Base-by-base conservation (phyloP, 805 yeast species). In the Metschnikowia corniflorae region DNA sequence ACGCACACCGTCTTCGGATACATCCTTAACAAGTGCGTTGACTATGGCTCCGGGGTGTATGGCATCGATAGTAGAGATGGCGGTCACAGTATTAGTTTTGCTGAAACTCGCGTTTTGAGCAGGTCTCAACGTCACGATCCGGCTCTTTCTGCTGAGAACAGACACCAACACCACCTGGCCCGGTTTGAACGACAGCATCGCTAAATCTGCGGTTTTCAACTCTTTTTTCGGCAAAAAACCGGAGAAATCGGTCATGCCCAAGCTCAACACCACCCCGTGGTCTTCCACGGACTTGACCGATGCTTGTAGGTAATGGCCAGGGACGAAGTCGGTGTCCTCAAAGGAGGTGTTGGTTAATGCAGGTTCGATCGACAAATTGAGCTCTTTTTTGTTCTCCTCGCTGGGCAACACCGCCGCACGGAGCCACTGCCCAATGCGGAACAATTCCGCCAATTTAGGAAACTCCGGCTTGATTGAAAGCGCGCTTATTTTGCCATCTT, bases 11-110 rank as follows among this genome's bases (percentile, higher is more conserved):
- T 74, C 61, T 7, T 65, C 55, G 18, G 71, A 59, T 15, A 78
- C 72, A 7, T 77, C 79, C 15, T 82, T 71, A 15, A 88, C 73
- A 19, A 81, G 61, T 6, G 88, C 84, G 40, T 84, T 87, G 7
- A 89, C 86, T 8, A 80, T 53, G 46, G 80, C 75, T 51, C 98
- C 99, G 3, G 99, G 95, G 25, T 84, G 73, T 18, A 89, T 73
- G 4, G 95, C 78, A 51, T 88, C 94, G 15, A 86, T 65, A 2
- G 94, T 78, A 1, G 87, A 71, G 28, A 83, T 79, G 5, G 82
- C 65, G 16, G 46, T 12, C 4, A 76, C 54, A 6, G 76, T 54
- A 5, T 77, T 61, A 16, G 66, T 50, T 43, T 71, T 70, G 42
- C 74, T 78, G 39, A 75, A 71, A 36, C 63, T 59, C 16, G 68